Base-by-base conservation (phyloP, 1,284 basidiomycete genomes). In the Sporisorium scitamineum region DNA sequence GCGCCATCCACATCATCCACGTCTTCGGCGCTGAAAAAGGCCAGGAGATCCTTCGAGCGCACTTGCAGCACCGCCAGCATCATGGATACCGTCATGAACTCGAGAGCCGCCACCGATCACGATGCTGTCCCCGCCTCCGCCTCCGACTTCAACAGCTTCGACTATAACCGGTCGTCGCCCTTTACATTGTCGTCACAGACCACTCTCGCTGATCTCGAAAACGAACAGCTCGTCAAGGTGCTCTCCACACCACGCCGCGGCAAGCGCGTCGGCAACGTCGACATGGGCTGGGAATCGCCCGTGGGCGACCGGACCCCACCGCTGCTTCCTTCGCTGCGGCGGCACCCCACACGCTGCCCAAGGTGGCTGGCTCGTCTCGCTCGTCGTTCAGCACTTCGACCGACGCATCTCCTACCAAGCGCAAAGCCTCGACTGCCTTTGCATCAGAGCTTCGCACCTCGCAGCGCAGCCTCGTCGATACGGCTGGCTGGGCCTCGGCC, bases 211-310 rank as follows among this genome's bases (percentile, higher is more conserved):
- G 66, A 74, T 45, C 58, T 69, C 55, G 71, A 70, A 10, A 61
- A 55, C 26, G 24, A 72, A 13, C 51, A 55, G 34, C 45, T 47
- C 45, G 48, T 42, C 59, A 70, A 70, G 31, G 62, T 75, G 48
- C 72, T 75, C n/a, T 67, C 67, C 2, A 74, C 75, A 1, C 75
- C 75, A 41, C 61, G 75, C 5, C 63, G 75, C 22, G 75, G 75
- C 44, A 75, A 72, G 59, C 54, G 75, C 27, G 63, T 78, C 18
- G 75, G 71, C 37, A 66, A 74, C 26, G 75, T 78, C 42, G 24
- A 78, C 60, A 74, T 78, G 75, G 75, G 75, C n/a, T 78, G 75
- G 75, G 54, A 53, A 37, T 71, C 69, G 14, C 73, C 73, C 41
- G 32, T 76, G 7, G 55, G 51, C 34, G 69, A 66, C 27, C 62